Evolutionary conservation across 257 asterid genomes (phyloP), one percentile per base, ranked within the genome.

Genomic region (Solanum appendiculatum): DNA sequence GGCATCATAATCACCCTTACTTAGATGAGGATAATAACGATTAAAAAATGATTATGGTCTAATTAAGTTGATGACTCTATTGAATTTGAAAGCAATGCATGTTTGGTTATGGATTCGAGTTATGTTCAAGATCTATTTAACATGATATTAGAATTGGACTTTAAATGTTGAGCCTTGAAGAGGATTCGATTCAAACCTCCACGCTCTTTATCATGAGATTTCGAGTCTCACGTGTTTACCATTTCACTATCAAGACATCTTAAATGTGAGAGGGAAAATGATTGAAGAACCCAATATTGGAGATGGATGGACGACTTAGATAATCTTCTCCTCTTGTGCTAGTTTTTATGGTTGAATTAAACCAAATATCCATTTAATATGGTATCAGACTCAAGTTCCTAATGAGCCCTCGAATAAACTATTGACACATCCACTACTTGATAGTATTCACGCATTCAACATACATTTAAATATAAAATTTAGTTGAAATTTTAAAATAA

Each of bases 281-380:
- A 36, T 2, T 36, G 39, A 36, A 36, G 39, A 36, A 36, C 5
- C 39, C 39, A 36, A 36, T 5, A 36, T 36, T 5, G 39, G 60
- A 51, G n/a, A 51, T 51, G 0, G n/a, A 51, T 51, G n/a, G 9
- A 51, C 16, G n/a, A 18, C 60, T 51, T 6, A 51, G 60, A 56
- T 3, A 56, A 56, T 56, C 5, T 3, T 20, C 11, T 0, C 25
- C 25, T 18, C 2, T 7, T 7, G 1, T 18, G 25, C 25, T 56
- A 56, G 4, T 7, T 20, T 54, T 56, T 20, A 7, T 0, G 12
- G 2, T 56, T 56, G 25, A 0, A 0, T 56, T 56, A 56, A 25
- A 56, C 5, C 2, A 3, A 20, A 56, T 56, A 9, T 20, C 7
- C 25, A 20, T 56, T 56, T 56, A 23, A 51, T 6, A 51, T 51